Conservation (phyloP, 345 rosid species). For the Triadica sebifera region DNA sequence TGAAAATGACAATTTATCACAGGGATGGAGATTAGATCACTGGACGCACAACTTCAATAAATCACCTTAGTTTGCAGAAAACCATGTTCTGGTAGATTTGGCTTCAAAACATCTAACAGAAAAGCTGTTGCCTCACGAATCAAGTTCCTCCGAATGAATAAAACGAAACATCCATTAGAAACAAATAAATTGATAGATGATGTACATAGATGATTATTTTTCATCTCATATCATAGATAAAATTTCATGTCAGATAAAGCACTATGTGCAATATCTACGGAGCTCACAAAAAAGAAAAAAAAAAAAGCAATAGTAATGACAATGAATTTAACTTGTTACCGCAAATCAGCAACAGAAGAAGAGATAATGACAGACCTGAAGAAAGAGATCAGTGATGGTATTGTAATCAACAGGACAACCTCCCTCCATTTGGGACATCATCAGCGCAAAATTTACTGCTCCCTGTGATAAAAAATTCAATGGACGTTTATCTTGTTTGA, state of each 20-base stretch:
- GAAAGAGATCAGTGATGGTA: constrained; percentile 96
- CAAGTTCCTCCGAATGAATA: constrained; percentile 68
- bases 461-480: constrained; percentile 51
- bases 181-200: background rate
- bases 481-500: background rate
- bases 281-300: background rate
- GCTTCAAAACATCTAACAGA: constrained; percentile 92
- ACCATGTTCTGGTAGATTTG: constrained; percentile 90
- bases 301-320: background rate
- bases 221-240: background rate
- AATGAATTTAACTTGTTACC: background rate
- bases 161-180: background rate
- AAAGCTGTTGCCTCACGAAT: constrained; percentile 99
- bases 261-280: too few species aligned
- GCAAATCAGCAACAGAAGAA: background rate
- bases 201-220: background rate
- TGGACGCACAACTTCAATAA: background rate
- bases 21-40: background rate
- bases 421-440: constrained; percentile 99
- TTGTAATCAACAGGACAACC: constrained; percentile 98
- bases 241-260: background rate
- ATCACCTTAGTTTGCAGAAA: constrained; percentile 87
- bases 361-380: constrained; percentile 59
- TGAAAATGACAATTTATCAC: background rate
- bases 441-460: constrained; percentile 95